Conservation (phyloP, 371 early-diverging fungal species). For the Cokeromyces recurvatus region DNA sequence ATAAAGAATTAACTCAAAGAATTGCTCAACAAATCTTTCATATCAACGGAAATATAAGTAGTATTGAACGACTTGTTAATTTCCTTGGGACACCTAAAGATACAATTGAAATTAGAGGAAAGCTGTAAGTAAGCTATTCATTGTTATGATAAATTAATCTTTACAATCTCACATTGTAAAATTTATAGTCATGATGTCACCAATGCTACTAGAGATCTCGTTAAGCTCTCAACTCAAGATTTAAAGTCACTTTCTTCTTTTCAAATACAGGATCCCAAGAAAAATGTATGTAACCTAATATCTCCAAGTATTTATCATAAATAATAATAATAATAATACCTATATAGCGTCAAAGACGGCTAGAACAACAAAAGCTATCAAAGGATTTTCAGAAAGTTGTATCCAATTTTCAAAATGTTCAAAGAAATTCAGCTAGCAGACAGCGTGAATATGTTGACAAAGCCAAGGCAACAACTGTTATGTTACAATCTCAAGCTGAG, state of each 20-base stretch:
- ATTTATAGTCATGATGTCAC: constrained; percentile 69
- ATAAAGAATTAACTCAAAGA: constrained; percentile 46
- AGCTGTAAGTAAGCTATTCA: constrained; percentile 50
- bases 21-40: constrained; percentile 73
- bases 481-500: constrained; percentile 34
- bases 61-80: constrained; percentile 72
- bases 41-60: constrained; percentile 74
- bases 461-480: constrained; percentile 47
- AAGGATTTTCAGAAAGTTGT: constrained; percentile 90
- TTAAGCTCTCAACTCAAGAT: constrained; percentile 71
- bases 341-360: constrained; percentile 63
- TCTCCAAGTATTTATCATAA: background rate
- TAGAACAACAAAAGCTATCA: constrained; percentile 78
- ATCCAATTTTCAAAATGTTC: constrained; percentile 79
- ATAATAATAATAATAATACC: background rate
- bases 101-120: constrained; percentile 66
- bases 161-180: no score
- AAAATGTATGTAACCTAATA: constrained; percentile 4
- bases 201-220: constrained; percentile 74
- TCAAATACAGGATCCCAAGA: constrained; percentile 2
- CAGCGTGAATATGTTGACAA: constrained; percentile 81
- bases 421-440: constrained; percentile 76
- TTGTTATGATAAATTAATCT: background rate
- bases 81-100: constrained; percentile 77
- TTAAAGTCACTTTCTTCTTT: constrained; percentile 61